These are phyloP conservation scores for Dactylella cylindrospora DNA, from an alignment of 2,329 filamentous ascomycete species.

Conservation along the genomic window DNA sequence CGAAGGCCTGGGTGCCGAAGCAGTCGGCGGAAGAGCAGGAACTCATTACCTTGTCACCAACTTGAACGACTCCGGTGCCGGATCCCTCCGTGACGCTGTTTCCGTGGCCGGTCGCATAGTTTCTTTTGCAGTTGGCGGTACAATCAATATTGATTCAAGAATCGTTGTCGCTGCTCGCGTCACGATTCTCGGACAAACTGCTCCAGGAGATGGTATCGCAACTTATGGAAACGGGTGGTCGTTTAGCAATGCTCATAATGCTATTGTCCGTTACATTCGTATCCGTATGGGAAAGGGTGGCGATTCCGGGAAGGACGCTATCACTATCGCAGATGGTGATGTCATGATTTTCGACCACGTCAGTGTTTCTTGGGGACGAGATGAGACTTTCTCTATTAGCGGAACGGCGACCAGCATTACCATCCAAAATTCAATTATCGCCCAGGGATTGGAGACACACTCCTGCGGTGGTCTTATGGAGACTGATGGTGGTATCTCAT, in stretches of 20 bases:
- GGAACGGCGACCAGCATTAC: conserved; percentile 57
- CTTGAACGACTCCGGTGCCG: conserved; percentile 56
- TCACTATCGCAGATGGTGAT: conserved; percentile 58
- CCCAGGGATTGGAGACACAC: conserved; percentile 59
- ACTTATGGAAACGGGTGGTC: conserved; percentile 61
- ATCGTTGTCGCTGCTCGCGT: conserved; percentile 57
- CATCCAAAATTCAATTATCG: conserved; percentile 60
- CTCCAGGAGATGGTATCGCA: conserved; percentile 57
- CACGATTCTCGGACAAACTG: conserved; percentile 59
- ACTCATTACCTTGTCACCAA: conserved; percentile 58
- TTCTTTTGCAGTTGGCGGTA: conserved; percentile 58
- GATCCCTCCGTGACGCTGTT: conserved; percentile 59
- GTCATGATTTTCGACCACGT: conserved; percentile 63
- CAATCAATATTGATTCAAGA: conserved; percentile 56
- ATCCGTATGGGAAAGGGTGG: conserved; percentile 60
- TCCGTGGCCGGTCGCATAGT: conserved; percentile 57
- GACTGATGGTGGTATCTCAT: conserved; percentile 57
- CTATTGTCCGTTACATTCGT: conserved; percentile 60
- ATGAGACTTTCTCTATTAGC: conserved; percentile 60
- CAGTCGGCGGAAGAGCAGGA: conserved; percentile 56
- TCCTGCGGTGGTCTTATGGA: conserved; percentile 59
- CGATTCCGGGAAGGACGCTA: conserved; percentile 59
- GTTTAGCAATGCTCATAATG: conserved; percentile 58
- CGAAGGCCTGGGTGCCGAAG: conserved; percentile 57
- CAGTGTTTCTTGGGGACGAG: conserved; percentile 60